These are phyloP conservation scores for Pinus taeda DNA, from an alignment of 75 land plant genomes.

Conservation along the genomic window DNA sequence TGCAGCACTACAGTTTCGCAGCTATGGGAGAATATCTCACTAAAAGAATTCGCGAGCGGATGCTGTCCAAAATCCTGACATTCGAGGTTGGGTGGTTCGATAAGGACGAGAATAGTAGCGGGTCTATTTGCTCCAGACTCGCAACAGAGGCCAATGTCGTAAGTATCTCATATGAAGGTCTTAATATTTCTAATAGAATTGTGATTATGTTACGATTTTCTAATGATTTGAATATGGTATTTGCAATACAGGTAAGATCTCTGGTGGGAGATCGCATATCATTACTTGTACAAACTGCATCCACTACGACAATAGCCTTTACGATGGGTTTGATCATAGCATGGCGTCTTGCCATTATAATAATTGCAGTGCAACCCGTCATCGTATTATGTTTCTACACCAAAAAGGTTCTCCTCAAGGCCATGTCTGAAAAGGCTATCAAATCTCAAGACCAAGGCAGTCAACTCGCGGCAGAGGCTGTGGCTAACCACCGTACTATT, in stretches of 20 bases:
- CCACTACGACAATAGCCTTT: slow-evolving; percentile 56
- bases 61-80: too few relatives aligned
- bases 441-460: too few relatives aligned
- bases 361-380: slow-evolving; percentile 81
- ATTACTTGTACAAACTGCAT: slow-evolving; percentile 58
- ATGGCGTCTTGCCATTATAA: slow-evolving; percentile 79
- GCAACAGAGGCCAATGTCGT: slow-evolving; percentile 71
- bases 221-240: neutral
- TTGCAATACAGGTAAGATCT: slow-evolving; percentile 40
- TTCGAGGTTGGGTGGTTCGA: too few relatives aligned
- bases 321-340: slow-evolving; percentile 64
- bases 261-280: too few relatives aligned
- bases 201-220: neutral
- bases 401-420: too few relatives aligned
- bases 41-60: too few relatives aligned
- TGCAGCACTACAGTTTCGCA: too few relatives aligned
- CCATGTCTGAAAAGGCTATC: too few relatives aligned
- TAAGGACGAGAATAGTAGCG: slow-evolving; percentile 64
- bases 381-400: slow-evolving; percentile 55
- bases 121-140: slow-evolving; percentile 63
- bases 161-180: neutral
- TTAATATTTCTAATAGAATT: neutral
- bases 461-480: too few relatives aligned
- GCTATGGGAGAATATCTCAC: too few relatives aligned
- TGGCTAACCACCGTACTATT: too few relatives aligned